Base-by-base conservation (phyloP, 2,329 filamentous ascomycete species). In the Aspergillus quadrilineatus region DNA sequence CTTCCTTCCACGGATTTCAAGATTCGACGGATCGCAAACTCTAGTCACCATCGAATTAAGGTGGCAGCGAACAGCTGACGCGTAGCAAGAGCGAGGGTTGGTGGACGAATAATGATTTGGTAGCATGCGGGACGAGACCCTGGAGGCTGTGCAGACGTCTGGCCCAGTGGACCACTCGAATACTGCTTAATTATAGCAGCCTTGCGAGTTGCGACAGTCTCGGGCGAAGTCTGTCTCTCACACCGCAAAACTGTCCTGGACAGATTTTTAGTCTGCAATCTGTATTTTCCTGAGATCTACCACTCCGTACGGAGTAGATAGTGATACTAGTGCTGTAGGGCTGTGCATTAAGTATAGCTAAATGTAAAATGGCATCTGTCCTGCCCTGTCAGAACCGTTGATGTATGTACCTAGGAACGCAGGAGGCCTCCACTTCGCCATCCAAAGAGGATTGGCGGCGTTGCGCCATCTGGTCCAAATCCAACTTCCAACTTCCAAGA, bases 71-170 rank as follows among this genome's bases (percentile, higher is more conserved):
- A 37, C 9, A 12, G 34, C 34, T 14, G 34, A 37, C 34, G 28
- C 6, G 14, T n/a, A 29, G 43, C 26, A n/a, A 44, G 14, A 3
- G 28, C n/a, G 14, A 29, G 26, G 43, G 43, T n/a, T 45, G 43
- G 43, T 45, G 26, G 43, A 29, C 43, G 30, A 45, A 45, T 45
- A 45, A 45, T 45, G 14, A 45, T 15, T 39, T 14, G 47, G 39
- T 45, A 34, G 45, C 29, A 12, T 28, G 42, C 34, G 46, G 43
- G 26, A 22, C 48, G 14, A 50, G 52, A 55, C 52, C 52, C 52
- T 55, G 45, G 34, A 44, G 46, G 53, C 45, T 44, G 44, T 55
- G 52, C 52, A 55, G 36, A 49, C 43, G 34, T 41, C 34, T 12
- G 34, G 34, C 10, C 22, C 10, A 12, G 29, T 50, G 22, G 34